Evolutionary conservation across 768 basidiomycete genomes (phyloP), one percentile per base, ranked within the genome.

Genomic region (Panellus pusillus): DNA sequence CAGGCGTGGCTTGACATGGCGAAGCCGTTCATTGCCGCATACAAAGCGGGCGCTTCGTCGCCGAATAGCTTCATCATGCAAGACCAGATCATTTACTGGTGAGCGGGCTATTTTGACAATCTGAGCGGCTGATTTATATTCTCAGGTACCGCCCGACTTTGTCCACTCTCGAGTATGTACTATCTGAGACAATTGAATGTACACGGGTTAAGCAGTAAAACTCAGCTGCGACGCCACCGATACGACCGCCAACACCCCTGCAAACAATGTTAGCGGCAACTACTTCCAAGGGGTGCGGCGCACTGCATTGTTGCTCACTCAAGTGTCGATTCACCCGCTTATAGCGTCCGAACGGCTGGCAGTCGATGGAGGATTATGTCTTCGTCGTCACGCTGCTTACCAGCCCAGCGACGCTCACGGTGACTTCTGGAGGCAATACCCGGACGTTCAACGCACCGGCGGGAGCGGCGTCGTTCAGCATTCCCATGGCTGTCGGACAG

Each of bases 1-100:
- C 32, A 58, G 48, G 49, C 58, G 18, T 81, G 75, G 70, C 71
- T 80, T 11, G 65, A 72, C 48, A 73, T 80, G 69, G 72, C 73
- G 47, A 75, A 74, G 41, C 77, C 74, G 63, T 78, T 73, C 61
- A 72, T 76, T 24, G 60, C 66, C 9, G 75, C 74, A 7, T 79
- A 71, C 74, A 77, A 78, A 63, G 74, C 71, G 8, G 77, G 78
- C n/a, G 48, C 60, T 14, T 50, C 59, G 18, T 56, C 54, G 17
- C 41, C 47, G 9, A 50, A 56, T 29, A 56, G 51, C 44, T 61
- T 53, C 46, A 61, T 61, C 28, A 61, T 55, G 0, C 31, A 44
- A 18, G 59, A 61, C 51, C 51, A 61, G 44, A 53, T 61, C 20
- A 57, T 61, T 31, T 61, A 61, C 17, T 61, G 59, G 59, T 55